phyloP scores from a whole-genome alignment of 345 rosid genomes.

The Dimocarpus longan region DNA sequence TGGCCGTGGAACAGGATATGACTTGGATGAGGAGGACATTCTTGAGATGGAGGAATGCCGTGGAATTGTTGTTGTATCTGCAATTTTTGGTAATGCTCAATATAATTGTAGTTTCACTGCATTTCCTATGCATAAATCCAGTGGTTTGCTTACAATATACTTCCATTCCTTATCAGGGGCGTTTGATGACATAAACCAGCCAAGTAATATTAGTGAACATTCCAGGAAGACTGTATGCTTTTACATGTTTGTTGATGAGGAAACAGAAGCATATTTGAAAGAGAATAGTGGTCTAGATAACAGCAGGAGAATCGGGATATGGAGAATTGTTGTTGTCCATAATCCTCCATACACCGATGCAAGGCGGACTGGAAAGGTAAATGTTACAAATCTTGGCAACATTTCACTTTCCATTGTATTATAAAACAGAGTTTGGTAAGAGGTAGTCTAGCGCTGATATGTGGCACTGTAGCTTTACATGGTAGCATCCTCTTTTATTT shows the following conservation, averaged over 20 bases:
- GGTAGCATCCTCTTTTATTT: background rate
- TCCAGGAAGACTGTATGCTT: slow-evolving; percentile 81
- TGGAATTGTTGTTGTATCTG: slow-evolving; percentile 93
- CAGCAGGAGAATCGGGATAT: slow-evolving; percentile 70
- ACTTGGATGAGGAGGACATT: slow-evolving; percentile 81
- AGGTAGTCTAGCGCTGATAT: background rate
- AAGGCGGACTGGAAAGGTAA: slow-evolving; percentile 96
- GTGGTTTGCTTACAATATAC: slow-evolving; percentile 26
- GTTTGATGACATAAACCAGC: slow-evolving; percentile 89
- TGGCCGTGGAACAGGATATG: slow-evolving; percentile 81
- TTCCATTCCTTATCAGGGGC: slow-evolving; percentile 58
- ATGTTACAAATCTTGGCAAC: background rate
- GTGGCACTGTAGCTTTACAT: background rate
- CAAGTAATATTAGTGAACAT: slow-evolving; percentile 74
- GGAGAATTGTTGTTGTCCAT: slow-evolving; percentile 87
- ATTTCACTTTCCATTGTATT: background rate
- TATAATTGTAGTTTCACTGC: slow-evolving; percentile 13
- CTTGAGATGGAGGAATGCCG: slow-evolving; percentile 85
- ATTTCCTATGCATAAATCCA: slow-evolving; percentile 12
- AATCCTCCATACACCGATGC: slow-evolving; percentile 89
- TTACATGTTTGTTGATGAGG: slow-evolving; percentile 95
- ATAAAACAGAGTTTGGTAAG: background rate
- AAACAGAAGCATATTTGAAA: slow-evolving; percentile 83
- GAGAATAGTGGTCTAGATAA: slow-evolving; percentile 52
- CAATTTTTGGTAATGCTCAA: slow-evolving; percentile 78